These are phyloP conservation scores for Crithidia bombi DNA, from an alignment of 208 protist species.

Conservation along the genomic window DNA sequence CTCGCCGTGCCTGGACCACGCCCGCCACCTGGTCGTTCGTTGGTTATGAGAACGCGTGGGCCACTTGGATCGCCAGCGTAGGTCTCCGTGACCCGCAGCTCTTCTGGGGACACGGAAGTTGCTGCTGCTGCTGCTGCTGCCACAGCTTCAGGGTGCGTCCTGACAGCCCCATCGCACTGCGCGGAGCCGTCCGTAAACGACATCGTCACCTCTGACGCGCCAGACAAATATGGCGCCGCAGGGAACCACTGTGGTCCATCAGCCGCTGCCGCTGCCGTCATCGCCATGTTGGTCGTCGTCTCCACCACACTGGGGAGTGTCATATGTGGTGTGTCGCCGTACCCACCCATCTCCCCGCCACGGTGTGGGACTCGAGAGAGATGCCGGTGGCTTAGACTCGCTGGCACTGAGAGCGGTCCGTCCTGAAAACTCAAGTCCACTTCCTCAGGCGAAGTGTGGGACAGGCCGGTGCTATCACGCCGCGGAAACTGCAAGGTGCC, in stretches of 20 bases:
- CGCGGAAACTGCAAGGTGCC: constrained; percentile 15
- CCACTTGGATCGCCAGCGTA: too few relatives aligned
- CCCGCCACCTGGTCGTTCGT: too few relatives aligned
- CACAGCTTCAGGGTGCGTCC: not conserved
- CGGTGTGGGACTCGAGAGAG: not conserved
- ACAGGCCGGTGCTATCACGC: constrained; percentile 4
- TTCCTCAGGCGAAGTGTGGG: not conserved
- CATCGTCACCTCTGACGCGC: constrained; percentile 12
- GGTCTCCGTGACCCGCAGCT: too few relatives aligned
- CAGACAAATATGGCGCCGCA: constrained; percentile 4
- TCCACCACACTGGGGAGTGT: constrained; percentile 10
- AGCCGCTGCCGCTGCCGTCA: too few relatives aligned
- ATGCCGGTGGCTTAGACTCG: not conserved
- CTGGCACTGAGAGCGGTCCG: constrained; percentile 7
- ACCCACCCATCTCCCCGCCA: not conserved
- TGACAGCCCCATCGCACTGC: not conserved
- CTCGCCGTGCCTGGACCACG: too few relatives aligned
- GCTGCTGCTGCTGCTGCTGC: not conserved
- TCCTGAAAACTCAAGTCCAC: not conserved
- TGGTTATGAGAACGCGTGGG: too few relatives aligned
- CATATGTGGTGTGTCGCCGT: not conserved
- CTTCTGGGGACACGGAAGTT: too few relatives aligned
- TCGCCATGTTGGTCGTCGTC: too few relatives aligned
- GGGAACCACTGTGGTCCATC: constrained; percentile 17
- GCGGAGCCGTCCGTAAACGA: not conserved